A percentile compares a stretch with the other conserved stretches of the same genome.
Conservation (phyloP, 805 yeast genomes). For the Metschnikowia colocasiae region DNA sequence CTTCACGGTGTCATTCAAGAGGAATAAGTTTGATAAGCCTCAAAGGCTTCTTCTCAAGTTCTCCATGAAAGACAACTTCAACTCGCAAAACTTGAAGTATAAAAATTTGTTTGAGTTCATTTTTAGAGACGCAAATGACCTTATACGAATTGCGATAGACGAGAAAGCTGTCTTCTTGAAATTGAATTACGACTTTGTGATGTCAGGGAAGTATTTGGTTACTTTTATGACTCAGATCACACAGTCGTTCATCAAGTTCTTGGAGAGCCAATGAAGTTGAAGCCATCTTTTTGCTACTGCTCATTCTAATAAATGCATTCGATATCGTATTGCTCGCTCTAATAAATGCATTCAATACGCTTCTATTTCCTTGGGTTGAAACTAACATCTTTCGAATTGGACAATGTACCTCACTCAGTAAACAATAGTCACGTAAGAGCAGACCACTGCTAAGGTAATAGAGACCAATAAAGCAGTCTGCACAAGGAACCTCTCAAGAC, state of each 20-base stretch:
- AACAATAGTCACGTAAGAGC: conserved; percentile 19
- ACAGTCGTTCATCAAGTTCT: conserved; percentile 10
- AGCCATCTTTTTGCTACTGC: too few species aligned
- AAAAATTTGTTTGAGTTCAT: conserved; percentile 34
- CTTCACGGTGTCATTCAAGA: conserved; percentile 25
- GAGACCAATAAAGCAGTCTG: conserved; percentile 11
- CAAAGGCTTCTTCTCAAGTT: conserved; percentile 24
- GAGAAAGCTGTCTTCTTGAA: conserved; percentile 22
- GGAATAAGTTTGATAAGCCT: conserved; percentile 29
- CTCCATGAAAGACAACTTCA: conserved; percentile 37
- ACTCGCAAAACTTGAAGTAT: conserved; percentile 34
- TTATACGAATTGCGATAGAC: conserved; percentile 8
- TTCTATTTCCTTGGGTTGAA: background rate
- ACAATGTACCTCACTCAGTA: conserved; percentile 4
- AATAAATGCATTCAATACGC: background rate
- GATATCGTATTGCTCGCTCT: background rate
- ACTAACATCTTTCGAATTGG: background rate
- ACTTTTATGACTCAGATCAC: conserved; percentile 31
- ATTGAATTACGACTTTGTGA: conserved; percentile 38
- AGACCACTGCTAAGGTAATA: conserved; percentile 18
- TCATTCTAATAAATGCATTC: background rate
- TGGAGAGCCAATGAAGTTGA: background rate
- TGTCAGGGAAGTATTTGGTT: conserved; percentile 24
- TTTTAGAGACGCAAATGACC: conserved; percentile 14
- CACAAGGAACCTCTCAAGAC: conserved; percentile 15